Base-by-base conservation (phyloP, 352 stramenopile species). In the Aphanomyces euteiches region DNA sequence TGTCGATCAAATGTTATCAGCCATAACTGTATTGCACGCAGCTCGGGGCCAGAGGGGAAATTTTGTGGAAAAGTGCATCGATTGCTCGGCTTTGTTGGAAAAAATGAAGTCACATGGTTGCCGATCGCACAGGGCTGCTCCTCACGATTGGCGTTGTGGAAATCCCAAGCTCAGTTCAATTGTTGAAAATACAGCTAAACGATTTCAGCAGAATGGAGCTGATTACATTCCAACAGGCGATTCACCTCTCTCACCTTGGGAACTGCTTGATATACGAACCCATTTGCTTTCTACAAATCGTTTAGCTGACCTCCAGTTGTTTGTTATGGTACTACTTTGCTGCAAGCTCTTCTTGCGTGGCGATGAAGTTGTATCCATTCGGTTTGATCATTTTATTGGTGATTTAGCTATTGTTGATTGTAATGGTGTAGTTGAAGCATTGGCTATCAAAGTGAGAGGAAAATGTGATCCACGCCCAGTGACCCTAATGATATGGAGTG, bases 231-330 rank as follows among this genome's bases (percentile, higher is more conserved):
- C 17, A n/a, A n/a, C 10, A 50, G 43, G 43, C 43, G 43, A 50
- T 50, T 50, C 43, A n/a, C 43, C 43, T 50, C 43, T 50, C 1
- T n/a, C 43, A 1, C 43, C 43, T n/a, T 50, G 43, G 43, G 43
- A 50, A n/a, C 43, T 50, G 10, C 10, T 50, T 50, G 17, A 12
- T n/a, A 50, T 60, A 34, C 54, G 54, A 12, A 60, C 10, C 17
- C 54, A 60, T 60, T n/a, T 60, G 37, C 19, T 60, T 34, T 60
- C 54, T n/a, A 60, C 54, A 41, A 60, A 60, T 60, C 10, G 54
- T 60, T 41, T 60, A 12, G 17, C 10, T 43, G 54, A 60, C 19
- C 19, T n/a, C 28, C 54, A 60, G 19, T n/a, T 60, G 10, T 60
- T 60, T 60, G 37, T 41, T 12, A 43, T 60, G 37, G 2, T 60